These are phyloP conservation scores for Thraustotheca clavata DNA, from an alignment of 352 stramenopile species.

Conservation along the genomic window DNA sequence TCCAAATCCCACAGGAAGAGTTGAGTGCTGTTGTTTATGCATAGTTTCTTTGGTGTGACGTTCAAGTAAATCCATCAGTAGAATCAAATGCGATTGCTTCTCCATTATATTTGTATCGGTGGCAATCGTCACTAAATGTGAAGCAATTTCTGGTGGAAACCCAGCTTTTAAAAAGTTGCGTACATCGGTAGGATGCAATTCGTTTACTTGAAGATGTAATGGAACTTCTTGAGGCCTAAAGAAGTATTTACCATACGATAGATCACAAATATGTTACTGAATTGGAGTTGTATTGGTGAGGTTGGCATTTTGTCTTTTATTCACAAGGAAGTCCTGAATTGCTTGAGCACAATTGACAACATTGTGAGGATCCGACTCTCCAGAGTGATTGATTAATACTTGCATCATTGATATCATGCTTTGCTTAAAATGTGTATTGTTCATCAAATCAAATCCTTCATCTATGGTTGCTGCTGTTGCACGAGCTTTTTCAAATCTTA, in stretches of 20 bases:
- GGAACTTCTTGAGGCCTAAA: neutral
- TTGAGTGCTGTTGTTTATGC: neutral
- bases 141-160: conserved; percentile 8
- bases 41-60: neutral
- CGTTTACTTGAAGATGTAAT: neutral
- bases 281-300: neutral
- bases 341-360: neutral
- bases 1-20: neutral
- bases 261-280: neutral
- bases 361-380: neutral
- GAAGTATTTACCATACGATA: neutral
- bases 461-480: conserved; percentile 3
- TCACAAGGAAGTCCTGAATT: neutral
- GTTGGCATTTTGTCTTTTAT: neutral
- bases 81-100: conserved; percentile 5
- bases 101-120: neutral
- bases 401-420: conserved; percentile 3
- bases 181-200: neutral
- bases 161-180: neutral
- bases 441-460: neutral
- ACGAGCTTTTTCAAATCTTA: conserved; percentile 1
- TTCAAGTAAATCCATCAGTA: conserved; percentile 16
- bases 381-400: neutral
- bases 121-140: conserved; percentile 14
- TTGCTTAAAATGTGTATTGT: conserved; percentile 7